These are phyloP conservation scores for Leishmania guyanensis DNA, from an alignment of 208 protist genomes.

Conservation along the genomic window DNA sequence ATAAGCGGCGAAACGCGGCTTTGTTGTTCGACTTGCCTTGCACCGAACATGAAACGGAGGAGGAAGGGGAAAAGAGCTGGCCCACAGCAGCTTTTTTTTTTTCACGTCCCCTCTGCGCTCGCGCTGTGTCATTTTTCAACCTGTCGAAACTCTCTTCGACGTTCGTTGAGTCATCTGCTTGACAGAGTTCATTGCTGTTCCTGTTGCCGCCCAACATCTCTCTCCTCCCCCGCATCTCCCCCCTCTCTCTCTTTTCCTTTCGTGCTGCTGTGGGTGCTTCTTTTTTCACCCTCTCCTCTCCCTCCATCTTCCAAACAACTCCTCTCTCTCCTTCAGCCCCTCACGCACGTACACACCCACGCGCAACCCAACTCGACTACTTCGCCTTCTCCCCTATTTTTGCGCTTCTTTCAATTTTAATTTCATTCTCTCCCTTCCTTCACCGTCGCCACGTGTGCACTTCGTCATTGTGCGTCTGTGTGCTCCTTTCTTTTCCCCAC, in stretches of 20 bases:
- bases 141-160: not conserved
- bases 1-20: not conserved
- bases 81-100: not conserved
- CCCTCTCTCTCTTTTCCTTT: not conserved
- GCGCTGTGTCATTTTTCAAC: not conserved
- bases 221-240: not conserved
- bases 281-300: not conserved
- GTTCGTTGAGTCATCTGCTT: not conserved
- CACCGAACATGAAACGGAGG: not conserved
- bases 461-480: not conserved
- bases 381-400: not conserved
- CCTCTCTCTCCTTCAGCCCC: not conserved
- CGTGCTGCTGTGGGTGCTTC: too few species aligned
- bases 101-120: not conserved
- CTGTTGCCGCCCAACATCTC: not conserved
- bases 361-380: not conserved
- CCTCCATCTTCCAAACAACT: not conserved
- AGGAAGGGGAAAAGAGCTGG: not conserved
- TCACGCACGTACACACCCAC: not conserved
- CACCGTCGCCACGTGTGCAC: not conserved
- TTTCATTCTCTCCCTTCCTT: not conserved
- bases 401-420: slow-evolving; percentile 1
- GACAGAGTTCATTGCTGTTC: not conserved
- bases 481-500: not conserved
- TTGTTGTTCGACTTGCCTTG: not conserved